Conservation (phyloP, 2,329 filamentous ascomycete species). For the Aspergillus quadrilineatus region DNA sequence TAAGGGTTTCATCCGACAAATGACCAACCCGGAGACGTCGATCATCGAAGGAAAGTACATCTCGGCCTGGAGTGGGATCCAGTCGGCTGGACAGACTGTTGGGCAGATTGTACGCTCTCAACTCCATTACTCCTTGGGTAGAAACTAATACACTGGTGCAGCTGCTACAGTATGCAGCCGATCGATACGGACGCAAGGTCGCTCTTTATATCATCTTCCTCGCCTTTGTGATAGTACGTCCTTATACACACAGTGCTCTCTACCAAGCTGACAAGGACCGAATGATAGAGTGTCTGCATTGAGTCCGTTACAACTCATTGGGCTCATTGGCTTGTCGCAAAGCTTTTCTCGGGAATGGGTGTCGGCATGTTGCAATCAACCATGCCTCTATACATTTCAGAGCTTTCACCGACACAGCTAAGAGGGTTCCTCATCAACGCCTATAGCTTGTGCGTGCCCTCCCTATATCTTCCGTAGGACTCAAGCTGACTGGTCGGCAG, state of each 20-base stretch:
- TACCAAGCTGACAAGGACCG: neutral
- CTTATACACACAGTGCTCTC: neutral
- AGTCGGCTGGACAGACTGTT: slow-evolving; percentile 40
- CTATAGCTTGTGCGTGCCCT: slow-evolving; percentile 37
- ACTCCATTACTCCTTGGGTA: neutral
- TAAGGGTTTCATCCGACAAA: slow-evolving; percentile 42
- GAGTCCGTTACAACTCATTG: slow-evolving; percentile 40
- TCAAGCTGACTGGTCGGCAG: slow-evolving; percentile 5
- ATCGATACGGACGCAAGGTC: slow-evolving; percentile 37
- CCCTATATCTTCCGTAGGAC: rapidly evolving
- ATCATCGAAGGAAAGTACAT: slow-evolving; percentile 40
- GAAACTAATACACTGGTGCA: neutral
- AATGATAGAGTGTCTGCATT: slow-evolving; percentile 34
- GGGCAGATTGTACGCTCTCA: slow-evolving; percentile 37
- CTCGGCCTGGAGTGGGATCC: slow-evolving; percentile 43
- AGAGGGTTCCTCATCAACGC: slow-evolving; percentile 43
- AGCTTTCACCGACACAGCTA: slow-evolving; percentile 43
- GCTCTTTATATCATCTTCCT: slow-evolving; percentile 39
- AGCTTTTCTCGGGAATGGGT: slow-evolving; percentile 40
- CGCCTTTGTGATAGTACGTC: slow-evolving; percentile 28
- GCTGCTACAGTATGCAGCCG: slow-evolving; percentile 39
- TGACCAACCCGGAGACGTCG: slow-evolving; percentile 30
- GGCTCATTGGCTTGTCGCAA: slow-evolving; percentile 43
- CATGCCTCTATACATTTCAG: slow-evolving; percentile 44
- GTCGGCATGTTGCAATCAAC: slow-evolving; percentile 47